These are phyloP conservation scores for Penicillium mononematosum DNA, from an alignment of 495 filamentous ascomycete species.

Conservation along the genomic window DNA sequence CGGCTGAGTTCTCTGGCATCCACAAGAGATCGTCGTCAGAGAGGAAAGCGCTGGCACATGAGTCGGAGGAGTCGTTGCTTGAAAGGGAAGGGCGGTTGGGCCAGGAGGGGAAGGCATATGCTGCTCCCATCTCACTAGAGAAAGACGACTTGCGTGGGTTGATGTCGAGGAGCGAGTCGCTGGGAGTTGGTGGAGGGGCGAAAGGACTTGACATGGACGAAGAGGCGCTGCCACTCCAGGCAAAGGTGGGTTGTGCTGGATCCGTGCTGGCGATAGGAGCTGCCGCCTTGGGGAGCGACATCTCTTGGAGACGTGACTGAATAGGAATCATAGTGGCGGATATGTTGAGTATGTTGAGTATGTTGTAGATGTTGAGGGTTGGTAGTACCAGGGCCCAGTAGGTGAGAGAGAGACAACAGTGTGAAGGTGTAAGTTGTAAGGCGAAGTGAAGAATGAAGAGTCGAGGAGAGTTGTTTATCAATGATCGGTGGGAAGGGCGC, in stretches of 20 bases:
- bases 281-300: conserved; percentile 26
- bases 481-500: conserved; percentile 19
- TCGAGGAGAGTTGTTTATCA: conserved; percentile 19
- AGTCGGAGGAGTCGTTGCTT: conserved; percentile 34
- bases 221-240: conserved; percentile 38
- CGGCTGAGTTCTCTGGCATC: conserved; percentile 33
- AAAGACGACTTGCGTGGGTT: conserved; percentile 49
- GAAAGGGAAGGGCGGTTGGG: conserved; percentile 49
- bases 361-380: neutral
- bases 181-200: conserved; percentile 42
- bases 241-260: conserved; percentile 35
- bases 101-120: conserved; percentile 56
- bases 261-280: conserved; percentile 34
- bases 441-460: conserved; percentile 6
- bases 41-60: conserved; percentile 43
- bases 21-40: conserved; percentile 54
- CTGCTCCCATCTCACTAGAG: conserved; percentile 43
- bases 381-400: conserved; percentile 3
- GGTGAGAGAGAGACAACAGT: conserved; percentile 3
- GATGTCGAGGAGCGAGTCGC: conserved; percentile 44
- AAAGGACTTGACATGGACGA: conserved; percentile 38
- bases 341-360: conserved; percentile 2
- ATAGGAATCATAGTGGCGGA: conserved; percentile 28
- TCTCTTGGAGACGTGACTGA: conserved; percentile 27
- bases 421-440: conserved; percentile 10